Evolutionary conservation across 2,329 filamentous ascomycete species (phyloP).

Genomic region (Aspergillus oerlinghausenensis): DNA sequence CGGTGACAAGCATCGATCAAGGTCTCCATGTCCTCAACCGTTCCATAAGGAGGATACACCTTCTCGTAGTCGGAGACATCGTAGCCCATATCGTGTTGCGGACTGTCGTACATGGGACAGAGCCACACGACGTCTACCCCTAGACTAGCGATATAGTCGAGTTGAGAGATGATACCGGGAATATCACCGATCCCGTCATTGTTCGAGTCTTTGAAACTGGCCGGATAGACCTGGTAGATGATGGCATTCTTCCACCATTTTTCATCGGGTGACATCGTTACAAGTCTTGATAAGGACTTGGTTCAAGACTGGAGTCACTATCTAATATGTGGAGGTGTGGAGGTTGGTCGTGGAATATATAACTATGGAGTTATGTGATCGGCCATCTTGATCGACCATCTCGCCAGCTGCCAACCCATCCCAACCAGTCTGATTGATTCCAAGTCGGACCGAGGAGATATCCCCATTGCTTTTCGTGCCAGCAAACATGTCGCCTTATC

Average conservation of each 20-base stretch:
- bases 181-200: slow-evolving; percentile 59
- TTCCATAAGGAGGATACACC: slow-evolving; percentile 59
- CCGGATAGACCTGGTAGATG: slow-evolving; percentile 53
- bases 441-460: slow-evolving; percentile 12
- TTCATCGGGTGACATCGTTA: slow-evolving; percentile 7
- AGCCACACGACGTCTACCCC: slow-evolving; percentile 59
- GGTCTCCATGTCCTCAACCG: slow-evolving; percentile 58
- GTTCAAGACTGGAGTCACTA: neutral
- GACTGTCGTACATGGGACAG: slow-evolving; percentile 47
- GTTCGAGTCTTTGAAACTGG: slow-evolving; percentile 50
- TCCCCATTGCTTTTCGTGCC: neutral
- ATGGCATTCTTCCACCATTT: slow-evolving; percentile 37
- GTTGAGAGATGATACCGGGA: slow-evolving; percentile 57
- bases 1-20: slow-evolving; percentile 56
- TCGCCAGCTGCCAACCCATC: neutral
- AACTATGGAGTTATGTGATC: neutral
- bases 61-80: slow-evolving; percentile 58
- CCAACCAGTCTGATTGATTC: slow-evolving; percentile 9
- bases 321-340: neutral
- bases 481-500: neutral
- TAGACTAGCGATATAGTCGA: slow-evolving; percentile 59
- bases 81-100: slow-evolving; percentile 52
- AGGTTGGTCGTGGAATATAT: neutral
- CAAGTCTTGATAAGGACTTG: neutral
- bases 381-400: no score